Percentiles rank a stretch among this genome's conserved stretches.
Conservation (phyloP, 2,329 filamentous ascomycete species). For the Pseudocercospora pini-densiflorae region DNA sequence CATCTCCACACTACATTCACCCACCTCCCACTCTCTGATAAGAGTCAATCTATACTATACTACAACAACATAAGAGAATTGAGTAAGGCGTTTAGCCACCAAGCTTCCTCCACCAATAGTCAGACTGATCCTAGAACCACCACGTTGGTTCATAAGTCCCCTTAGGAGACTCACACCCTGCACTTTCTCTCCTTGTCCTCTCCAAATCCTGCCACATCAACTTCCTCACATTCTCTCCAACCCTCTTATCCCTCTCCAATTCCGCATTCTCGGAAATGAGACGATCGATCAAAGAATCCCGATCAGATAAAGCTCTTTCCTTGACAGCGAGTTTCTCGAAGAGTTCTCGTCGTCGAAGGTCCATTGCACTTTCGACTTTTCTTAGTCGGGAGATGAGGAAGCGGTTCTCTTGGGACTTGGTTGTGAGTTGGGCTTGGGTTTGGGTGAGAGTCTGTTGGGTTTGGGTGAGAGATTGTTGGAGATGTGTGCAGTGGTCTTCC, state of each 20-base stretch:
- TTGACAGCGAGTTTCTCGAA: constrained; percentile 15
- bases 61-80: neutral
- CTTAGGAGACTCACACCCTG: neutral
- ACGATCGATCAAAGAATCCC: constrained; percentile 17
- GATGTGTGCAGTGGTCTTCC: neutral
- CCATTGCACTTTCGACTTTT: neutral
- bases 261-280: constrained; percentile 17
- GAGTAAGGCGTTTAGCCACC: neutral
- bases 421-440: constrained; percentile 11
- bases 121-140: neutral
- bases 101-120: neutral
- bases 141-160: neutral
- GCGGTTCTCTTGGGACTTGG: neutral
- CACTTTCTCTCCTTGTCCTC: constrained; percentile 1
- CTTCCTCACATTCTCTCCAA: constrained; percentile 19
- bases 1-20: neutral
- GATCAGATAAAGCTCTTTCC: constrained; percentile 11
- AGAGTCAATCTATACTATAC: neutral
- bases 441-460: constrained; percentile 4
- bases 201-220: constrained; percentile 1
- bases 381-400: neutral
- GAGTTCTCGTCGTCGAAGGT: neutral
- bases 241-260: constrained; percentile 16
- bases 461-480: neutral
- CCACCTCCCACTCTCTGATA: no score